Evolutionary conservation across 2,329 filamentous ascomycete genomes (phyloP), one percentile per base, ranked within the genome.

Genomic region (Endothia cerciana): DNA sequence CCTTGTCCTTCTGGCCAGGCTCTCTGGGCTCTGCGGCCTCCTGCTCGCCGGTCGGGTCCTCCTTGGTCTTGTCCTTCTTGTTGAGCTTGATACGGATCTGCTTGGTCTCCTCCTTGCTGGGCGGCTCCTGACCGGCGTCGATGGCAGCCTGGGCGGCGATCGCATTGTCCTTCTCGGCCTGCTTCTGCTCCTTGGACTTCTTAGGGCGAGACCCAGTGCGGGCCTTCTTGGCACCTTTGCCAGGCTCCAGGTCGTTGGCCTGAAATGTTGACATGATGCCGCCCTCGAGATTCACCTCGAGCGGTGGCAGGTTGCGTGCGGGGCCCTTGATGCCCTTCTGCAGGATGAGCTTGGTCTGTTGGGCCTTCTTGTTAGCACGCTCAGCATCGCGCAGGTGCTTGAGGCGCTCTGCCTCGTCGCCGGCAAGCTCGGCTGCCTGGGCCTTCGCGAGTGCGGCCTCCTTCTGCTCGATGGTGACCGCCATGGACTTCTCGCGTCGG

Each of bases 401-500:
- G 73, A 89, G 88, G 70, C 89, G 89, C 77, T 97, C 94, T 33
- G 89, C 85, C 69, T 95, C 92, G 74, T 97, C 93, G 3, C 66
- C 66, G 36, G 63, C 64, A 22, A 63, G 43, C 70, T 91, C 87
- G 2, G 92, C 91, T 62, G 89, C 87, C 66, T 90, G 86, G 11
- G 94, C 92, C 70, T 90, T 90, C 69, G 90, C 89, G 55, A 97
- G 83, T 4, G 93, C 92, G 3, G 91, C 87, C 69, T 95, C 91
- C 80, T 96, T 95, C 75, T 93, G 90, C 75, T 97, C 94, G 72
- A 96, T 91, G 7, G 93, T 94, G 67, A 96, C 91, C 4, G 93
- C 93, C 83, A 97, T 93, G 4, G 94, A 97, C 81, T 97, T 97
- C 77, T 98, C 94, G 22, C 95, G 91, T 53, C 95, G 90, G 67